Evolutionary conservation across 1,139 yeast genomes (phyloP).

Genomic region (Insectozyma bohioensis): DNA sequence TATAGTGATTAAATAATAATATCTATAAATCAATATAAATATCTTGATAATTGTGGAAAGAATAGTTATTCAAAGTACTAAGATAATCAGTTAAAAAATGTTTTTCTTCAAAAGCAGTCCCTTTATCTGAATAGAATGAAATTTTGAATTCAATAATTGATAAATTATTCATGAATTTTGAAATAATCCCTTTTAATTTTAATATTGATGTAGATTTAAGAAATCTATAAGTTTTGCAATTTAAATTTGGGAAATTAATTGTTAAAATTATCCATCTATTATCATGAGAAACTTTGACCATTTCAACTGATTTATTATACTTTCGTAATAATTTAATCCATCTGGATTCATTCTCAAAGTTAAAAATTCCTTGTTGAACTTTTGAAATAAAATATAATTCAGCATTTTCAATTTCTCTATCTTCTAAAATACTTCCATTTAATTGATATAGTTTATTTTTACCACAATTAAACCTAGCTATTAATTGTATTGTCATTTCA

Average conservation of each 20-base stretch:
- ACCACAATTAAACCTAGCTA: constrained; percentile 49
- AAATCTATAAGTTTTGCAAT: constrained; percentile 6
- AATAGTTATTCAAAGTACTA: constrained; percentile 35
- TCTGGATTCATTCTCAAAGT: constrained; percentile 17
- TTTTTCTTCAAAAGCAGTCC: constrained; percentile 9
- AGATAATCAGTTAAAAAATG: constrained; percentile 32
- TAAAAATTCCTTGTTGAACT: constrained; percentile 35
- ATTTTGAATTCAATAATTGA: constrained; percentile 21
- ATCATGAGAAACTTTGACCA: background rate
- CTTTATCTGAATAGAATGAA: constrained; percentile 19
- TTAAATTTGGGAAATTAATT: constrained; percentile 3
- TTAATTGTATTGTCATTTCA: constrained; percentile 38
- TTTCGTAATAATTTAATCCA: constrained; percentile 29
- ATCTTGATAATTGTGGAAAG: constrained; percentile 26
- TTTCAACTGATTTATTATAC: constrained; percentile 19
- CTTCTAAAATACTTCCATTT: constrained; percentile 55
- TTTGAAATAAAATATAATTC: constrained; percentile 66
- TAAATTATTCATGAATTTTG: constrained; percentile 12
- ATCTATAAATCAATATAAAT: constrained; percentile 13
- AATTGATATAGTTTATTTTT: constrained; percentile 31
- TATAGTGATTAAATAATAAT: constrained; percentile 31
- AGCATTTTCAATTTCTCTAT: constrained; percentile 56
- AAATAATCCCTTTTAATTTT: constrained; percentile 26
- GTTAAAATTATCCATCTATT: constrained; percentile 10
- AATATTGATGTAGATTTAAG: constrained; percentile 22